Base-by-base conservation (phyloP, 805 yeast species). In the Kregervanrija delftensis region DNA sequence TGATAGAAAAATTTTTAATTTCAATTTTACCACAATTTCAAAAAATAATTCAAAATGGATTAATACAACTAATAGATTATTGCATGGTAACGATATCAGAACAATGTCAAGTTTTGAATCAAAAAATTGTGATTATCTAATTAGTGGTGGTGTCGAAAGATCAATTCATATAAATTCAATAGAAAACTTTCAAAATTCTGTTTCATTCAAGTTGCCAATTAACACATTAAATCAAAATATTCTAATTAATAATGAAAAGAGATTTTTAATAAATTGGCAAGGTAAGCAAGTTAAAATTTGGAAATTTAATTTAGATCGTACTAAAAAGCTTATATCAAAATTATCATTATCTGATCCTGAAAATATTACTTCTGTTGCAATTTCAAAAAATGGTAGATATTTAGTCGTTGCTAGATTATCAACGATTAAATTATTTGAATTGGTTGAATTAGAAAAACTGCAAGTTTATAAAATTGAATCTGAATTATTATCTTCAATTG, bases 81-180 rank as follows among this genome's bases (percentile, higher is more conserved):
- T 89, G 49, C 98, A 93, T 62, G 78, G 93, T 35, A 81, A 85
- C 59, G 98, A 90, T 63, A 79, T 90, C 34, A 79, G 96, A 58
- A 69, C 93, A 1, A 76, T 90, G 74, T 66, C 81, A 1, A 67
- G 81, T 4, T 85, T 71, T 54, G 90, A 86, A 60, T 67, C 91
- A 34, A 81, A 76, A 54, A 81, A 80, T 37, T 71, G 79, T 41
- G 81, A 80, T 56, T 72, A 83, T 47, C 68, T 91, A 43, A 79
- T 85, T 2, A 81, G 90, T 52, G 96, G 93, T 40, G 96, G 96
- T 55, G 86, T 83, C 15, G 96, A 86, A 57, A 75, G 83, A 58
- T 71, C 79, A 15, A 65, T 87, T 41, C 83, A 81, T 3, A 72
- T 82, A 17, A 84, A 79, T 57, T 77, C 93, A 1, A 65, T 82